Base-by-base conservation (phyloP, 192 early-diverging fungal genomes). In the Thamnidium elegans region DNA sequence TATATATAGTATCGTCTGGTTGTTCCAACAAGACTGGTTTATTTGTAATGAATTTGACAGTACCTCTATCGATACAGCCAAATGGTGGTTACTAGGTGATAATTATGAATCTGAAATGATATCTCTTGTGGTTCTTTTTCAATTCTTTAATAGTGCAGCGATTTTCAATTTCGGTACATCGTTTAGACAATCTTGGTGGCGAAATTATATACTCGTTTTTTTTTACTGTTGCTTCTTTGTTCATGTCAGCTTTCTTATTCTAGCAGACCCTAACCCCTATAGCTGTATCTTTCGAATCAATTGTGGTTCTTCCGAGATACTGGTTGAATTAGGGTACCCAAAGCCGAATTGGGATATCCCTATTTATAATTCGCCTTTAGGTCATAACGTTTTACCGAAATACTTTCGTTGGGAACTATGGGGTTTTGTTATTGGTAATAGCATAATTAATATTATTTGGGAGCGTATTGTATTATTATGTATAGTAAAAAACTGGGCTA, bases 11-110 rank as follows among this genome's bases (percentile, higher is more conserved):
- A 69, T 87, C 48, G 75, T 74, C 10, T 73, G 84, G 76, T 78
- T 93, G 3, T 93, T 86, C 75, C 71, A 74, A 36, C 88, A 90
- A 58, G 52, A 66, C 19, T 93, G 84, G 84, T 93, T 89, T 81
- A 69, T 83, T 43, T 93, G 91, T 78, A 75, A 90, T 68, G 88
- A 93, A 76, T 92, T 93, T 77, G 88, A 91, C 66, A 78, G 79
- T 46, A 60, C 75, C 15, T 66, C 80, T 54, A 73, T 82, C 17
- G 81, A 90, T 65, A 72, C 86, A 7, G 62, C 83, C 20, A 72
- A 83, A 54, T 93, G 91, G 91, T 93, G 89, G 88, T 73, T 90
- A 34, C 68, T 91, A 7, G 90, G 82, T 36, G 91, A 93, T 63
- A 92, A 91, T 66, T 93, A 82, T 66, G 90, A 93, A 76, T 77